Evolutionary conservation across 441 rosid genomes (phyloP), one percentile per base, ranked within the genome.

Genomic region (Heliophila coronopifolia): DNA sequence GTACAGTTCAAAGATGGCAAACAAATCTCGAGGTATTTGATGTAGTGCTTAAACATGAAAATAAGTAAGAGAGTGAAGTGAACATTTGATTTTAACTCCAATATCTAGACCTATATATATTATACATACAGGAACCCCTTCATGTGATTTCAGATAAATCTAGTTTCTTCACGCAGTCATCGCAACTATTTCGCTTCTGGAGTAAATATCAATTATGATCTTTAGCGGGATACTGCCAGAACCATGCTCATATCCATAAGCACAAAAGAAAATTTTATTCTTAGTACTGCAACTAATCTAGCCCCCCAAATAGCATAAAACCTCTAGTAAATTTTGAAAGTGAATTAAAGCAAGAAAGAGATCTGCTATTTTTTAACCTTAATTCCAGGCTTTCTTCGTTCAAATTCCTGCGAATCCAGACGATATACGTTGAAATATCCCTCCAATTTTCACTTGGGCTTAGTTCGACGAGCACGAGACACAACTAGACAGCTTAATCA

Each of bases 211-310:
- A 36, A 37, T 4, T 15, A 37, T 20, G 18, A 44, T 6, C 23
- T 23, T 54, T 30, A 23, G 19, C 33, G 25, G 3, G 11, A 37
- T 28, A 30, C 41, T 33, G 44, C 59, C 43, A 38, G 22, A 45
- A 44, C 35, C 41, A 37, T 28, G 22, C 35, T 54, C 31, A 25
- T 9, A 7, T 38, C 23, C 17, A 31, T 17, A 17, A 62, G 2
- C 51, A 33, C 39, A n/a, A 43, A 44, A 24, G 7, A 40, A 44
- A 35, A 24, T 9, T 5, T n/a, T 33, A 25, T 25, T 25, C 50
- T 11, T 23, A 46, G 15, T 16, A 46, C 55, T 32, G 68, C 27
- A 42, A 55, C 27, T 34, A 48, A 54, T 17, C 32, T 31, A n/a
- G 15, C 31, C 26, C 18, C 22, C n/a, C n/a, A n/a, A n/a, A n/a